These are phyloP conservation scores for Puccinia horiana DNA, from an alignment of 1,284 basidiomycete genomes.

Conservation along the genomic window DNA sequence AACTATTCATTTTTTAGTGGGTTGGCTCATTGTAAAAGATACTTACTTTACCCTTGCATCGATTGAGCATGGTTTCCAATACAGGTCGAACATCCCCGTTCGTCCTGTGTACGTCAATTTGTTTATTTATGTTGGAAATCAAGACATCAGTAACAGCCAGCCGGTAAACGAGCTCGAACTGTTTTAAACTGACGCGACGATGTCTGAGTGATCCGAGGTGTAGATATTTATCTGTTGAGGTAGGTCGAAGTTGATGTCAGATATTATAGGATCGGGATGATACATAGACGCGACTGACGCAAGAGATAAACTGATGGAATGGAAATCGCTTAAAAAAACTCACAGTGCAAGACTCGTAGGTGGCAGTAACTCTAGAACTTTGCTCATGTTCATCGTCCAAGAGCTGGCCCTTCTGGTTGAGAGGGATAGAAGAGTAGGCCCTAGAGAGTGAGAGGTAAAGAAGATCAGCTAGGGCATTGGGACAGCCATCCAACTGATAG, in stretches of 20 bases:
- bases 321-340: neutral
- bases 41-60: conserved; percentile 12
- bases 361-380: neutral
- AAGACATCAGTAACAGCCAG: neutral
- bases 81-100: neutral
- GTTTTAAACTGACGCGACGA: neutral
- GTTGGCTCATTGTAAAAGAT: neutral
- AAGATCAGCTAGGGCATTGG: neutral
- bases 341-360: neutral
- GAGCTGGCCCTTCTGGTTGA: neutral
- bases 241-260: too few relatives aligned
- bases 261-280: too few relatives aligned
- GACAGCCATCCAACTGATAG: neutral
- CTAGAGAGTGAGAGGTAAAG: neutral
- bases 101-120: neutral
- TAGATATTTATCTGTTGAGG: neutral
- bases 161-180: neutral
- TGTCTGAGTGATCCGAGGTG: neutral
- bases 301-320: neutral
- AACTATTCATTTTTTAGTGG: neutral
- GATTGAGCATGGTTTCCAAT: neutral
- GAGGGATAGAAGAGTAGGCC: neutral
- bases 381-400: neutral
- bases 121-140: neutral
- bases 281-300: neutral